phyloP scores from a whole-genome alignment of 1,284 basidiomycete species.

The Marasmius fiardii region DNA sequence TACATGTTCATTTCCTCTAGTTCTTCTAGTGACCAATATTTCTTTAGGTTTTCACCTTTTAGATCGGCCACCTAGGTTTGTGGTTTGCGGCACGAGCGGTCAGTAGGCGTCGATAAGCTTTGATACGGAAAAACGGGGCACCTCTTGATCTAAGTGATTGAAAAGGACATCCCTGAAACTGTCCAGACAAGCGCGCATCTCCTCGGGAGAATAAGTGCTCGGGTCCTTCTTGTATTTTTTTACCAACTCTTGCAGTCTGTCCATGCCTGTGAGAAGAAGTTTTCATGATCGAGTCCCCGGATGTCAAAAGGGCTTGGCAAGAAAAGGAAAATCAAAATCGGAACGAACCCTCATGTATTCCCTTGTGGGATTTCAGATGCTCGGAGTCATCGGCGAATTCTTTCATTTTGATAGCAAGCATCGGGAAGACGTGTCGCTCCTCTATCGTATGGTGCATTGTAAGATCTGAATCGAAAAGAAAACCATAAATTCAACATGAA shows the following conservation, averaged over 20 bases:
- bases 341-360: slow-evolving; percentile 61
- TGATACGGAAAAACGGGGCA: slow-evolving; percentile 21
- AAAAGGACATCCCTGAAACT: slow-evolving; percentile 64
- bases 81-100: no score
- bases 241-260: slow-evolving; percentile 45
- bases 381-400: slow-evolving; percentile 48
- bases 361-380: slow-evolving; percentile 59
- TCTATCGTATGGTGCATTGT: slow-evolving; percentile 69
- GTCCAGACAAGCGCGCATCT: slow-evolving; percentile 60
- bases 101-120: background rate
- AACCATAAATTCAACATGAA: background rate
- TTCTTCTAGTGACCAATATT: slow-evolving; percentile 63
- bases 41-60: slow-evolving; percentile 56
- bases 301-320: background rate
- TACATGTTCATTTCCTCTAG: slow-evolving; percentile 44
- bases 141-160: slow-evolving; percentile 66
- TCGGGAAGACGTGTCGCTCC: slow-evolving; percentile 61
- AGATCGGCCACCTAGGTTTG: slow-evolving; percentile 50
- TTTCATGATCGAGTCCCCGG: no score
- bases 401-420: slow-evolving; percentile 60
- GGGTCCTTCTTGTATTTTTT: slow-evolving; percentile 45
- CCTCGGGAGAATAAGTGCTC: slow-evolving; percentile 49
- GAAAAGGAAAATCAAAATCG: background rate
- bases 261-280: slow-evolving; percentile 42
- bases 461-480: slow-evolving; percentile 35